These are phyloP conservation scores for Fraxinus dipetala DNA, from an alignment of 305 asterid species.

Conservation along the genomic window DNA sequence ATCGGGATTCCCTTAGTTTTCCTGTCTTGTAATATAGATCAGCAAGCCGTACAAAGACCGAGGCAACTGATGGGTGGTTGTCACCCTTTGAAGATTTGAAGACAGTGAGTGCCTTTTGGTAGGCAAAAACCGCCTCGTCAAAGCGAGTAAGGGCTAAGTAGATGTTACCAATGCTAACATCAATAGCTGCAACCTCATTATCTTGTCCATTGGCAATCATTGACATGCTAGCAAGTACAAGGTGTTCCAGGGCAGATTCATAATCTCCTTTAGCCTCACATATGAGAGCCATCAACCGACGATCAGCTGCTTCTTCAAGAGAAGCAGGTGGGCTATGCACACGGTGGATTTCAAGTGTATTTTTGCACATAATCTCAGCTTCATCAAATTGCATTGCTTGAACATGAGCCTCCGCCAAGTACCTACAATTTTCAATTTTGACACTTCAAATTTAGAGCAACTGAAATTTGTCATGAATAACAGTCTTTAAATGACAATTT, in stretches of 20 bases:
- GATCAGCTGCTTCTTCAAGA: conserved; percentile 98
- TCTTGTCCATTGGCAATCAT: conserved; percentile 98
- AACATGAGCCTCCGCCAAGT: conserved; percentile 94
- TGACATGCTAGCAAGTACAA: conserved; percentile 96
- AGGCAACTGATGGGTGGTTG: conserved; percentile 91
- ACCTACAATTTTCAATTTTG: conserved; percentile 40
- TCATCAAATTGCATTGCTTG: conserved; percentile 97
- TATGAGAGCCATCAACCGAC: conserved; percentile 93
- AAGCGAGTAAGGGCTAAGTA: conserved; percentile 83
- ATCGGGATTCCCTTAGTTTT: conserved; percentile 83
- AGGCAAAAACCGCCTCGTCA: conserved; percentile 93
- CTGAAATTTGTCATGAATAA: neutral
- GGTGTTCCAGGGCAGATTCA: conserved; percentile 92
- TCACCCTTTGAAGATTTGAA: conserved; percentile 95
- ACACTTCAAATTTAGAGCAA: conserved; percentile 5
- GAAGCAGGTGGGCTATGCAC: conserved; percentile 97
- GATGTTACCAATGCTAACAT: conserved; percentile 89
- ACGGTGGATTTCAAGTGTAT: conserved; percentile 91
- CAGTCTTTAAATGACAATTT: neutral
- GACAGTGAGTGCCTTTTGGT: conserved; percentile 95
- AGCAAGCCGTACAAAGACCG: conserved; percentile 90
- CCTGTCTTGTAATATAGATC: conserved; percentile 90
- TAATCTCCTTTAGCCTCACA: conserved; percentile 92
- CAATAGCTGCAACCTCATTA: conserved; percentile 86
- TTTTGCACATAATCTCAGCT: conserved; percentile 77